Evolutionary conservation across 2,329 filamentous ascomycete species (phyloP).

Genomic region (Onygenales sp.): DNA sequence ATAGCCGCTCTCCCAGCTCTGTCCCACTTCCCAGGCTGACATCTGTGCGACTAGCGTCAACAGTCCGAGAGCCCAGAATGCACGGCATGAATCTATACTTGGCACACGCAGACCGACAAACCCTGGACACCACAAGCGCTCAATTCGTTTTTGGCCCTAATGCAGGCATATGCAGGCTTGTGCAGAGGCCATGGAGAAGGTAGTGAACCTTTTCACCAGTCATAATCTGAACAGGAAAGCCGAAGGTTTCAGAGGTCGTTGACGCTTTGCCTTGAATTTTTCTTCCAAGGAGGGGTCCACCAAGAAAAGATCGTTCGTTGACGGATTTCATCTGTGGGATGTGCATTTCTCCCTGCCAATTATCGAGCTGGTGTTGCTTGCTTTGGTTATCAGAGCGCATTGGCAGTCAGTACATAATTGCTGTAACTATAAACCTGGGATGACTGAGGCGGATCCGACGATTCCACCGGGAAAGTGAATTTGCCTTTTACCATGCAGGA

Average conservation of each 20-base stretch:
- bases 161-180: background rate
- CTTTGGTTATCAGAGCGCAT: too few species aligned
- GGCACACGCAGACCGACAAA: background rate
- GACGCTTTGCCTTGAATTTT: background rate
- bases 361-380: too few species aligned
- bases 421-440: background rate
- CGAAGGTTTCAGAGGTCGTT: background rate
- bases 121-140: background rate
- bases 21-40: background rate
- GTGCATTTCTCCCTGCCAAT: too few species aligned
- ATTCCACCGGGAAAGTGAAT: background rate
- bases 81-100: background rate
- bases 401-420: too few species aligned
- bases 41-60: background rate
- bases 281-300: too few species aligned
- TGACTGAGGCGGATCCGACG: background rate
- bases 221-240: background rate
- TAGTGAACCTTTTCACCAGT: background rate
- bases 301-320: too few species aligned
- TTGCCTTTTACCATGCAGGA: background rate
- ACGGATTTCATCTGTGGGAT: too few species aligned
- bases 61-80: background rate
- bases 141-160: background rate
- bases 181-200: background rate
- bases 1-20: background rate